These are phyloP conservation scores for Saturnispora bothae DNA, from an alignment of 805 yeast species.

Conservation along the genomic window DNA sequence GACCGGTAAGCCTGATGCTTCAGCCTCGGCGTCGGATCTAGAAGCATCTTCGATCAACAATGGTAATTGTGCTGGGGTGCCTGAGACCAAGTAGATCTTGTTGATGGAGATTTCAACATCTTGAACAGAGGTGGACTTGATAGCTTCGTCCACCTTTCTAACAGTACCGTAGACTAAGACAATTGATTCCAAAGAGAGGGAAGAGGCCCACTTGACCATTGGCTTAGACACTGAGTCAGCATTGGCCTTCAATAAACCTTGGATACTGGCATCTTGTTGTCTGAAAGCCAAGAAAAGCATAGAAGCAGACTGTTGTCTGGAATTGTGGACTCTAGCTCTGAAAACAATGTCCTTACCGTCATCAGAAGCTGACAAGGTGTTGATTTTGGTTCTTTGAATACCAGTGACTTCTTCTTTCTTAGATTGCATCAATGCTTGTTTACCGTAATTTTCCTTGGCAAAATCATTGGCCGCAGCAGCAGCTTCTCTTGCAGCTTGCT, in stretches of 20 bases:
- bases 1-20: conserved; percentile 80
- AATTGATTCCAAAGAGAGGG: conserved; percentile 79
- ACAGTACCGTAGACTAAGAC: conserved; percentile 84
- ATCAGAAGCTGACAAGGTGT: conserved; percentile 43
- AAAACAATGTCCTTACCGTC: conserved; percentile 74
- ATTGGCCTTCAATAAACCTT: conserved; percentile 73
- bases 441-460: conserved; percentile 84
- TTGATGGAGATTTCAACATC: conserved; percentile 75
- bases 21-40: conserved; percentile 90
- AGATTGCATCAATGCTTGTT: conserved; percentile 78
- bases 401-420: conserved; percentile 42
- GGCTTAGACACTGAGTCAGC: conserved; percentile 71
- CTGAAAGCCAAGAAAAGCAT: conserved; percentile 85
- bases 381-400: conserved; percentile 47
- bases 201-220: conserved; percentile 93
- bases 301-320: conserved; percentile 94
- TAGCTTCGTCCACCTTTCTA: conserved; percentile 71
- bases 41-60: conserved; percentile 93
- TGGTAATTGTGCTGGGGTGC: conserved; percentile 88
- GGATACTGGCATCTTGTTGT: conserved; percentile 77
- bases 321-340: conserved; percentile 89
- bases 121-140: conserved; percentile 86
- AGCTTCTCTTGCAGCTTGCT: conserved; percentile 67
- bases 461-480: conserved; percentile 71
- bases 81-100: conserved; percentile 67